Evolutionary conservation across 768 basidiomycete species (phyloP).

Genomic region (Dacryopinax spathularia): DNA sequence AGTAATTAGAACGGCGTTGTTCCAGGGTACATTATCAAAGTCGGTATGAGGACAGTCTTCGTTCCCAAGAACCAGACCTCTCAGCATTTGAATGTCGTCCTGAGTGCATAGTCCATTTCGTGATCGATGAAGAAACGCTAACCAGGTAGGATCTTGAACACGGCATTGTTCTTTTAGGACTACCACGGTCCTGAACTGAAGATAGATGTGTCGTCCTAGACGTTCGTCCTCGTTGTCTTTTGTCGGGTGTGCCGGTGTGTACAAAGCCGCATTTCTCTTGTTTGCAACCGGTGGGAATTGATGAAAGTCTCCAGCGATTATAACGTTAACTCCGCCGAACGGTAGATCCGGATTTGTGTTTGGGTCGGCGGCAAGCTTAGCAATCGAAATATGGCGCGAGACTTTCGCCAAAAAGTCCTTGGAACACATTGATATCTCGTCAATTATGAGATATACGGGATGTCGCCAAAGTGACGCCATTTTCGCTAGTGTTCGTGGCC

Average conservation of each 20-base stretch:
- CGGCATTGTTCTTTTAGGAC: constrained; percentile 27
- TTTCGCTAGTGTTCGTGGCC: background rate
- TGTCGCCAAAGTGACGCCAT: background rate
- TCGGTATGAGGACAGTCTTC: constrained; percentile 10
- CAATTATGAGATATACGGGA: constrained; percentile 22
- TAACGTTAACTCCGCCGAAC: constrained; percentile 25
- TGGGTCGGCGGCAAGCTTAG: background rate
- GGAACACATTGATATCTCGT: constrained; percentile 31
- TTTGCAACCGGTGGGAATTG: constrained; percentile 32
- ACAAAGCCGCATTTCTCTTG: background rate
- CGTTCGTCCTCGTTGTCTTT: background rate
- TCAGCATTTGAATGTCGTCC: constrained; percentile 21
- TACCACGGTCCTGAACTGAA: constrained; percentile 25
- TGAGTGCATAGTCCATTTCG: constrained; percentile 18
- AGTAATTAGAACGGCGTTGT: constrained; percentile 24
- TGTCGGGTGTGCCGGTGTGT: background rate
- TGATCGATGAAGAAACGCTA: constrained; percentile 20
- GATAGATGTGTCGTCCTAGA: constrained; percentile 19
- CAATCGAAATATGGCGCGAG: constrained; percentile 12
- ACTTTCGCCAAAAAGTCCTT: constrained; percentile 14
- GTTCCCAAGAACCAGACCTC: constrained; percentile 16
- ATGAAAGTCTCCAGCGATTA: constrained; percentile 33
- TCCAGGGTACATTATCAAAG: constrained; percentile 23
- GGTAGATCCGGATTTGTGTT: background rate
- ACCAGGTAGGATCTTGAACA: constrained; percentile 23